Percentiles rank a stretch among this genome's conserved stretches.
Conservation (phyloP, 2,329 filamentous ascomycete genomes). For the Elsinoe necatrix region DNA sequence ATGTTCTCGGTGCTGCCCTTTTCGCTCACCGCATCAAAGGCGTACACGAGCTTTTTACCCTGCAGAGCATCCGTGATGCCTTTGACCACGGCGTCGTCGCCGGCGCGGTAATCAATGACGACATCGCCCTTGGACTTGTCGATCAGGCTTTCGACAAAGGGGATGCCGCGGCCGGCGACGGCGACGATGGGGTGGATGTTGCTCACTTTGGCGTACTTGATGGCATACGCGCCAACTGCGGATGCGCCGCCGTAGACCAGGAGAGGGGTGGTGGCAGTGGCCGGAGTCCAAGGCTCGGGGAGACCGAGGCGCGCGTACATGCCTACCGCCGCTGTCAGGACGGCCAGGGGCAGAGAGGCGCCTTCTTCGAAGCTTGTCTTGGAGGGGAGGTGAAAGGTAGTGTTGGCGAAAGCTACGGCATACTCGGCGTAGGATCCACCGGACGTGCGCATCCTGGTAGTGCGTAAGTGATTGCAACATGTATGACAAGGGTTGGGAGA, state of each 20-base stretch:
- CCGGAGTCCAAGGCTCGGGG: constrained; percentile 34
- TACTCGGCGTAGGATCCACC: constrained; percentile 55
- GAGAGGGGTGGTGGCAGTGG: constrained; percentile 22
- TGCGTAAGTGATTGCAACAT: constrained; percentile 33
- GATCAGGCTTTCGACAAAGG: constrained; percentile 32
- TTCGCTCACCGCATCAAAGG: constrained; percentile 52
- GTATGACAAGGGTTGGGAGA: too few species aligned
- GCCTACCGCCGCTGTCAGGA: constrained; percentile 40
- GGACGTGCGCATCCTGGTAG: constrained; percentile 37
- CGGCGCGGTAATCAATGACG: constrained; percentile 47
- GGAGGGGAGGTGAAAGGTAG: constrained; percentile 48
- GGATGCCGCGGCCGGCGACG: constrained; percentile 33
- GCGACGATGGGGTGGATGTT: constrained; percentile 37
- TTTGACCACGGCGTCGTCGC: constrained; percentile 44
- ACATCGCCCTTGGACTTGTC: constrained; percentile 34
- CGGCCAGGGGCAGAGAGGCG: constrained; percentile 39
- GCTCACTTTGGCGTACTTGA: constrained; percentile 33
- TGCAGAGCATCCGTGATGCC: constrained; percentile 39
- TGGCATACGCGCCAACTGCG: constrained; percentile 35
- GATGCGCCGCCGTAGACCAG: constrained; percentile 36
- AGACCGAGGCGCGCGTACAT: constrained; percentile 37
- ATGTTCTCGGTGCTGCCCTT: constrained; percentile 40
- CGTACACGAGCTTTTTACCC: constrained; percentile 40
- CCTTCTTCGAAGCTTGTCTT: constrained; percentile 45
- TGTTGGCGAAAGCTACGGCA: constrained; percentile 47